phyloP scores from a whole-genome alignment of 495 filamentous ascomycete genomes.

The Xylaria palmicola region DNA sequence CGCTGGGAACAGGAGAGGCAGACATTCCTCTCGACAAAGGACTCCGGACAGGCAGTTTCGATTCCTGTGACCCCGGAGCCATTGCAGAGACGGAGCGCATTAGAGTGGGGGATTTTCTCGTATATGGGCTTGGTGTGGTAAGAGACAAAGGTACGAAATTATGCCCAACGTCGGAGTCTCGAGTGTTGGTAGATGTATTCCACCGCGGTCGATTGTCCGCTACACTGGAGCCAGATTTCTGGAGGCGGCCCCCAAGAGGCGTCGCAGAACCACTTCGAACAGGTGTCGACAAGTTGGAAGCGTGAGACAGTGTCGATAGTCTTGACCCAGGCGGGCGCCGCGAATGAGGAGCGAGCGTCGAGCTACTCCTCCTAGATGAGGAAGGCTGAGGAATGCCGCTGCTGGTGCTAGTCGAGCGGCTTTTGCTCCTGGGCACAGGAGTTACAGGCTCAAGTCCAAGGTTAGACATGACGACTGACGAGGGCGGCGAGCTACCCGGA shows the following conservation, averaged over 20 bases:
- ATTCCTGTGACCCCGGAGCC: constrained; percentile 36
- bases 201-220: constrained; percentile 69
- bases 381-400: constrained; percentile 45
- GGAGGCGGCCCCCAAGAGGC: constrained; percentile 52
- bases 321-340: constrained; percentile 31
- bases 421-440: constrained; percentile 38
- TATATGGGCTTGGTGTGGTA: constrained; percentile 62
- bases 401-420: constrained; percentile 39
- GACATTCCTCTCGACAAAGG: constrained; percentile 42
- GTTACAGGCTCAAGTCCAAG: constrained; percentile 51
- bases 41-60: constrained; percentile 48
- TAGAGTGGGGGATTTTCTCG: constrained; percentile 43
- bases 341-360: constrained; percentile 27
- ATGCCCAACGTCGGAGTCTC: constrained; percentile 65
- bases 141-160: constrained; percentile 64
- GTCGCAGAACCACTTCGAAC: constrained; percentile 53
- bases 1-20: constrained; percentile 41
- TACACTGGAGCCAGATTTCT: constrained; percentile 47
- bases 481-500: constrained; percentile 86
- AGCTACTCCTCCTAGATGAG: constrained; percentile 29
- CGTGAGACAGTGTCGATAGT: constrained; percentile 37
- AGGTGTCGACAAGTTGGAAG: constrained; percentile 40
- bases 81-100: constrained; percentile 38
- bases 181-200: constrained; percentile 72
- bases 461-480: constrained; percentile 72